phyloP scores from a whole-genome alignment of 345 rosid genomes.

The Hevea brasiliensis region DNA sequence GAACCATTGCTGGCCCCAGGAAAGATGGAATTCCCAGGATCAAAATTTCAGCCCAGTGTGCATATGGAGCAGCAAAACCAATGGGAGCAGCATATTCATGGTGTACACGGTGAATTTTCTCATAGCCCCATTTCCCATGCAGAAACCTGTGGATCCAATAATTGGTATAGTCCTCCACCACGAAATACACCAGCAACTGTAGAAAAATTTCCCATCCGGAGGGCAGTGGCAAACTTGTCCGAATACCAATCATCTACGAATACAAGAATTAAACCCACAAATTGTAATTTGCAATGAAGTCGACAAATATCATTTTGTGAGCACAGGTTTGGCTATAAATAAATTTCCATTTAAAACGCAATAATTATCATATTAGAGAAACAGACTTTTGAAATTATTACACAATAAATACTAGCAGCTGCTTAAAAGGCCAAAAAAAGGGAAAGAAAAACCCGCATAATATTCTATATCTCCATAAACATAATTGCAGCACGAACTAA shows the following conservation, averaged over 20 bases:
- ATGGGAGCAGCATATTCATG: slow-evolving; percentile 86
- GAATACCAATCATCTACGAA: slow-evolving; percentile 69
- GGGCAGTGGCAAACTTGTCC: slow-evolving; percentile 75
- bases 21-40: slow-evolving; percentile 90
- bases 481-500: not conserved
- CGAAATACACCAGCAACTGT: slow-evolving; percentile 70
- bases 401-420: not conserved
- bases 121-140: slow-evolving; percentile 88
- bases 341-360: not conserved
- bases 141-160: slow-evolving; percentile 90
- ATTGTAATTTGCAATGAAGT: not conserved
- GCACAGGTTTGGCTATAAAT: not conserved
- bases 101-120: slow-evolving; percentile 84
- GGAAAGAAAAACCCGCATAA: not conserved
- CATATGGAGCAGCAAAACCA: slow-evolving; percentile 83
- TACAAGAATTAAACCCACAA: not conserved
- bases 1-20: slow-evolving; percentile 89
- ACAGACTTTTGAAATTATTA: not conserved
- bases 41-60: slow-evolving; percentile 92
- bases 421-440: not conserved
- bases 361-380: not conserved
- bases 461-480: not conserved
- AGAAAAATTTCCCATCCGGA: slow-evolving; percentile 62
- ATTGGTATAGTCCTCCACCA: slow-evolving; percentile 81
- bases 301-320: not conserved